A percentile compares a stretch with the other conserved stretches of the same genome.
Evolutionary conservation across 1,139 yeast genomes (phyloP).

Genomic region (Pichia inconspicua): DNA sequence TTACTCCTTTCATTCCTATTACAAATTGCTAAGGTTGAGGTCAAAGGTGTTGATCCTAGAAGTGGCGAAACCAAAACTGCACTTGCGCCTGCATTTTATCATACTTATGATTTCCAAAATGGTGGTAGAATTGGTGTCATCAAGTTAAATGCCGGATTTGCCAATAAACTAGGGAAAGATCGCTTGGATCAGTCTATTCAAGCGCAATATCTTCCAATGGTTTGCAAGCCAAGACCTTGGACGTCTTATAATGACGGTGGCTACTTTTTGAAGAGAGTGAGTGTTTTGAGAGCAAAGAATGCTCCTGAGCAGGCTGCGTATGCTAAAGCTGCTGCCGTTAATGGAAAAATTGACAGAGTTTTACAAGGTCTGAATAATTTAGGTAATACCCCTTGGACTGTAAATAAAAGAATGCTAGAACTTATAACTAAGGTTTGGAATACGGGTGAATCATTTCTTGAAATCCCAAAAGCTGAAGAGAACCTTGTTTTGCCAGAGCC

Average conservation of each 20-base stretch:
- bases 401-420: constrained; percentile 63
- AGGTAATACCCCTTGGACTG: constrained; percentile 90
- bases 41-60: constrained; percentile 69
- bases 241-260: constrained; percentile 76
- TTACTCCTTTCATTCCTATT: constrained; percentile 65
- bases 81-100: constrained; percentile 84
- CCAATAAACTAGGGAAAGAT: constrained; percentile 61
- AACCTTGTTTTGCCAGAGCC: constrained; percentile 55
- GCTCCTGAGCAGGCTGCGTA: constrained; percentile 89
- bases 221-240: constrained; percentile 87
- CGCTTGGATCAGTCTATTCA: constrained; percentile 60
- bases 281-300: constrained; percentile 69
- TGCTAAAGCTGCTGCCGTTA: constrained; percentile 72
- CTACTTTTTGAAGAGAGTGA: constrained; percentile 54
- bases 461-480: constrained; percentile 61
- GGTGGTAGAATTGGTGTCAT: constrained; percentile 81
- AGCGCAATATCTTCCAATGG: constrained; percentile 91
- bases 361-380: constrained; percentile 81
- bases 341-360: constrained; percentile 56
- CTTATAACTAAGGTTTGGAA: constrained; percentile 81
- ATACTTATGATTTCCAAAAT: constrained; percentile 70
- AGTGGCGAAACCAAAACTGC: constrained; percentile 62
- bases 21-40: constrained; percentile 76
- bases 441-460: constrained; percentile 68
- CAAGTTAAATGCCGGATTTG: constrained; percentile 63